phyloP scores from a whole-genome alignment of 352 stramenopile genomes.

The Phytophthora sojae region DNA sequence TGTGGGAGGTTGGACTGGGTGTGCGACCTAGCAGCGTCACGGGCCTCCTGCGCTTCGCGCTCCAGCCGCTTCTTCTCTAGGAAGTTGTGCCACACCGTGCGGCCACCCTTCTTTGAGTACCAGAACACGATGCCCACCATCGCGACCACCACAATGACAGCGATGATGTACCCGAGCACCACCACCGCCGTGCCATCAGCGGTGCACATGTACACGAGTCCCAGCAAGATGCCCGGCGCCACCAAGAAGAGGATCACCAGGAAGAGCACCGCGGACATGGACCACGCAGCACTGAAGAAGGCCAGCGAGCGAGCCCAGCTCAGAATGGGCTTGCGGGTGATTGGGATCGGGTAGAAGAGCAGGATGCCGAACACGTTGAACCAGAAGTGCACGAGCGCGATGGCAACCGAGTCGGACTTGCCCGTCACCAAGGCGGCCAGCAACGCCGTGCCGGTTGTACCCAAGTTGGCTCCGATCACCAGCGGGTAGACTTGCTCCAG shows the following conservation, averaged over 20 bases:
- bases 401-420: conserved; percentile 80
- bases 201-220: conserved; percentile 68
- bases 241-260: conserved; percentile 58
- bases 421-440: conserved; percentile 87
- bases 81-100: conserved; percentile 47
- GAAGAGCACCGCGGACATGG: conserved; percentile 62
- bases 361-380: conserved; percentile 93
- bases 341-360: conserved; percentile 91
- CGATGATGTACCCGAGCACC: conserved; percentile 50
- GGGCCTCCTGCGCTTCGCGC: conserved; percentile 26
- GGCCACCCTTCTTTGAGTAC: conserved; percentile 50
- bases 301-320: conserved; percentile 73
- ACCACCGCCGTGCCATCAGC: conserved; percentile 32
- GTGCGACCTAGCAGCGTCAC: conserved; percentile 1
- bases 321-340: conserved; percentile 60
- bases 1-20: conserved; percentile 27
- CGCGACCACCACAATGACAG: conserved; percentile 27
- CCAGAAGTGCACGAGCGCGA: conserved; percentile 92
- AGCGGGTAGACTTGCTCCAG: conserved; percentile 92
- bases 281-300: conserved; percentile 67
- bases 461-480: conserved; percentile 93
- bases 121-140: conserved; percentile 32
- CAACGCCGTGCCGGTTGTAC: conserved; percentile 90
- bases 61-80: conserved; percentile 52
- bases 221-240: conserved; percentile 52